Percentiles rank a stretch among this genome's conserved stretches.
These are phyloP conservation scores for Penicillium sclerotiorum DNA, from an alignment of 2,329 filamentous ascomycete species.

Conservation along the genomic window DNA sequence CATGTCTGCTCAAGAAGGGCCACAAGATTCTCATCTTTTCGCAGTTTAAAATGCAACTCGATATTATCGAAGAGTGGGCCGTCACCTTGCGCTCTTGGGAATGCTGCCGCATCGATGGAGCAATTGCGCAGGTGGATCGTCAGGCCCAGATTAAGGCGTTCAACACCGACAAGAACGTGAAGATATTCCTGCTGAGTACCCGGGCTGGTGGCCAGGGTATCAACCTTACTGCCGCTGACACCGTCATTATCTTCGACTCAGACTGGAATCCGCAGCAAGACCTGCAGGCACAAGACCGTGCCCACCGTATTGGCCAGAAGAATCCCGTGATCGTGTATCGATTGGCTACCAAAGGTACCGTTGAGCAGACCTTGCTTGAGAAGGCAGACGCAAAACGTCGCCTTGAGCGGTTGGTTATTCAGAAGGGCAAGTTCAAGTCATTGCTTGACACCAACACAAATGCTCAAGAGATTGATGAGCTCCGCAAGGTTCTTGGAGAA, in stretches of 20 bases:
- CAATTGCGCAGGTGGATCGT: slow-evolving; percentile 73
- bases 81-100: slow-evolving; percentile 20
- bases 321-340: slow-evolving; percentile 91
- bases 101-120: slow-evolving; percentile 70
- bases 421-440: slow-evolving; percentile 81
- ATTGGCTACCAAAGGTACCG: slow-evolving; percentile 87
- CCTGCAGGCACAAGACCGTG: slow-evolving; percentile 92
- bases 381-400: slow-evolving; percentile 90
- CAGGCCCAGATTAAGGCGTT: slow-evolving; percentile 72
- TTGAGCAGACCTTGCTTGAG: slow-evolving; percentile 83
- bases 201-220: slow-evolving; percentile 93
- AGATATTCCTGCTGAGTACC: slow-evolving; percentile 85
- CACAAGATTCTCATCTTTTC: slow-evolving; percentile 97
- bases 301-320: slow-evolving; percentile 91
- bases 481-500: slow-evolving; percentile 63
- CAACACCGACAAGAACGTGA: slow-evolving; percentile 66
- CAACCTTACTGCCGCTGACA: slow-evolving; percentile 88
- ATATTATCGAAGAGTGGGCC: slow-evolving; percentile 88
- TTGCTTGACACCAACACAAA: slow-evolving; percentile 60
- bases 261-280: slow-evolving; percentile 98
- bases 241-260: slow-evolving; percentile 86
- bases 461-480: slow-evolving; percentile 56
- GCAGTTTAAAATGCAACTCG: slow-evolving; percentile 92
- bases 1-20: slow-evolving; percentile 68
- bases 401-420: slow-evolving; percentile 92